A percentile compares a stretch with the other conserved stretches of the same genome.
Conservation (phyloP, 768 basidiomycete genomes). For the Naganishia vaughanmartiniae region DNA sequence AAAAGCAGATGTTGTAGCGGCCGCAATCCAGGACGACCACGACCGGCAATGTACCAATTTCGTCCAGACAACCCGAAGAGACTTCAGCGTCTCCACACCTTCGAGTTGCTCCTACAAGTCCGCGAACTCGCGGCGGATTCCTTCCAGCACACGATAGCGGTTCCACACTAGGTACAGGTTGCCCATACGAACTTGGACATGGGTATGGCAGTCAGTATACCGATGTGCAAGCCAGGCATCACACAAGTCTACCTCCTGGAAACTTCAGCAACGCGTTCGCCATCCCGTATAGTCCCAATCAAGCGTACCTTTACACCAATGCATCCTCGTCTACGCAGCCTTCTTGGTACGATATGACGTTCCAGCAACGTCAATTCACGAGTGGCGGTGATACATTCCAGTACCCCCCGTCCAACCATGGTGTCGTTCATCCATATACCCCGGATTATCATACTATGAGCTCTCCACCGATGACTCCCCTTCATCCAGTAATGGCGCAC, state of each 20-base stretch:
- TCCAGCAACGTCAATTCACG: background rate
- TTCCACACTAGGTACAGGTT: background rate
- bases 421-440: background rate
- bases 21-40: background rate
- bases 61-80: background rate
- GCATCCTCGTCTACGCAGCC: background rate
- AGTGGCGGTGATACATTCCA: background rate
- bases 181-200: background rate
- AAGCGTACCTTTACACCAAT: background rate
- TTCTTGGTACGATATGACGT: constrained; percentile 19
- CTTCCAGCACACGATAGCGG: background rate
- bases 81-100: background rate
- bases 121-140: background rate
- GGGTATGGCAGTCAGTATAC: background rate
- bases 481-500: background rate
- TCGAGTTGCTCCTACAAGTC: background rate
- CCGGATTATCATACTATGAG: background rate
- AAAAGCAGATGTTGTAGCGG: background rate
- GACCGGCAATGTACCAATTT: background rate
- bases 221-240: background rate
- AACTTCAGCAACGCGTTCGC: background rate
- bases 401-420: background rate
- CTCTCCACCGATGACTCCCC: background rate
- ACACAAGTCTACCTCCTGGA: background rate
- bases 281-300: background rate